Evolutionary conservation across 208 protist genomes (phyloP).

Genomic region (Naegleria fowleri): DNA sequence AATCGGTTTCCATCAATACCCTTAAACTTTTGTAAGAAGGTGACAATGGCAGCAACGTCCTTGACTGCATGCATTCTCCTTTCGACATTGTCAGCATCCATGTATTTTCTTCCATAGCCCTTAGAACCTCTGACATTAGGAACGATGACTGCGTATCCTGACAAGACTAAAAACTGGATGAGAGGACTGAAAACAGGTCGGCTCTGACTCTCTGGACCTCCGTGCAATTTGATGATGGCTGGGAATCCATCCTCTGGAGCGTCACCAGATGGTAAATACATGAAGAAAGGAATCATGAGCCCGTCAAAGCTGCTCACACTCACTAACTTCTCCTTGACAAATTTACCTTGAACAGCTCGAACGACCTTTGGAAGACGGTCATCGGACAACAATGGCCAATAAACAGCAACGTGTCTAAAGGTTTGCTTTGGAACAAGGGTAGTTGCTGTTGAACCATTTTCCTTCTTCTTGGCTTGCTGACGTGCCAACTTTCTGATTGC

Average conservation of each 20-base stretch:
- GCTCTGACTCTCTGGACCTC: not conserved
- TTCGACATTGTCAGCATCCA: slow-evolving; percentile 1
- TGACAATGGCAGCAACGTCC: not conserved
- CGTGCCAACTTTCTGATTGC: not conserved
- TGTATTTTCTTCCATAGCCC: slow-evolving; percentile 1
- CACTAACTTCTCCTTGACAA: not conserved
- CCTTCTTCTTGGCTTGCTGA: not conserved
- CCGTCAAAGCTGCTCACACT: not conserved
- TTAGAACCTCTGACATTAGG: slow-evolving; percentile 2
- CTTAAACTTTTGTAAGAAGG: not conserved
- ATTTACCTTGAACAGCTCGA: not conserved
- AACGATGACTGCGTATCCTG: not conserved
- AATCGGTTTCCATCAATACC: not conserved
- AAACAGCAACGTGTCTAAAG: not conserved
- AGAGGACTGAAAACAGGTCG: not conserved
- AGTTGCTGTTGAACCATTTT: not conserved
- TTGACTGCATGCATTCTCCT: slow-evolving; percentile 5
- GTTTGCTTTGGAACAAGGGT: not conserved
- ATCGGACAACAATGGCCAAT: not conserved
- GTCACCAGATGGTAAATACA: not conserved
- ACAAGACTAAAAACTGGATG: not conserved
- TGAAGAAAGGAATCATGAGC: not conserved
- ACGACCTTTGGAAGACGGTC: not conserved
- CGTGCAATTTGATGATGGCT: slow-evolving; percentile 1
- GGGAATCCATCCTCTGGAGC: not conserved